Evolutionary conservation across 495 filamentous ascomycete genomes (phyloP).

Genomic region (Glarea lozoyensis): DNA sequence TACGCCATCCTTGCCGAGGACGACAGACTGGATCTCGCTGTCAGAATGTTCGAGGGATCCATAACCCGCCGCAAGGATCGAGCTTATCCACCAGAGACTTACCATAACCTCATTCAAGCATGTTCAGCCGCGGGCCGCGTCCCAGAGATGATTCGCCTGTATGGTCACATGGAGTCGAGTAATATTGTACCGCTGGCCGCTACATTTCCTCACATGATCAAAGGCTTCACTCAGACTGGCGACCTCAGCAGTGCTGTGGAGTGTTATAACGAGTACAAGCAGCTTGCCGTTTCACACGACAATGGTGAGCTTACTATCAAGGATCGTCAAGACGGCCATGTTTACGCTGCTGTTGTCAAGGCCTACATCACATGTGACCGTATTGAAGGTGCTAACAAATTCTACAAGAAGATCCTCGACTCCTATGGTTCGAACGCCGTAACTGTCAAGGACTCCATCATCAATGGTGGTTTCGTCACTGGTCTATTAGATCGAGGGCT

Average conservation of each 20-base stretch:
- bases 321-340: conserved; percentile 66
- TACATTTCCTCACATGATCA: conserved; percentile 87
- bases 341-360: conserved; percentile 82
- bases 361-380: conserved; percentile 77
- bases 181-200: conserved; percentile 63
- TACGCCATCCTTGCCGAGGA: conserved; percentile 76
- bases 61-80: conserved; percentile 39
- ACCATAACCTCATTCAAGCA: conserved; percentile 71
- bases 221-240: conserved; percentile 70
- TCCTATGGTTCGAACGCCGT: conserved; percentile 45
- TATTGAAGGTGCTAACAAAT: conserved; percentile 66
- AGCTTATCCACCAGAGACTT: conserved; percentile 63
- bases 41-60: conserved; percentile 76
- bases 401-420: conserved; percentile 66
- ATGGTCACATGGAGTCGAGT: conserved; percentile 77
- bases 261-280: conserved; percentile 89
- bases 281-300: conserved; percentile 71
- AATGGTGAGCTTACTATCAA: conserved; percentile 60
- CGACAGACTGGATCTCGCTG: conserved; percentile 69
- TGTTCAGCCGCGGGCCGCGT: conserved; percentile 72
- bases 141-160: conserved; percentile 81
- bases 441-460: conserved; percentile 56
- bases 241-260: conserved; percentile 87
- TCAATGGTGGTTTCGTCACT: conserved; percentile 65
- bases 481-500: conserved; percentile 54